phyloP scores from a whole-genome alignment of 2,329 filamentous ascomycete genomes.

The Xylariales sp. region DNA sequence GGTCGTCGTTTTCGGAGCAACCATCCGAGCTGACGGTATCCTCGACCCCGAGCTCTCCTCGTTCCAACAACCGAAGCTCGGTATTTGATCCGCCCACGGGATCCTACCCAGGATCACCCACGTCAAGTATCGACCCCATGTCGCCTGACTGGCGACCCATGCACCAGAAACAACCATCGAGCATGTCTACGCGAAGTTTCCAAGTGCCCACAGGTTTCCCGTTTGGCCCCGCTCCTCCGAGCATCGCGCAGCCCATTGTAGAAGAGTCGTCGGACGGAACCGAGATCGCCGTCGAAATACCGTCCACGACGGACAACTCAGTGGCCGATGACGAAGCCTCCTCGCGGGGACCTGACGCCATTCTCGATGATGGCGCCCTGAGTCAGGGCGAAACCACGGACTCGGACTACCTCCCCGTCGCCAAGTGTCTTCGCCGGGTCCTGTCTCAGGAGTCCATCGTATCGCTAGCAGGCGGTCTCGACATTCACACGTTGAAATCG shows the following conservation, averaged over 20 bases:
- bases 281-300: conserved; percentile 49
- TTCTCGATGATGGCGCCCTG: conserved; percentile 48
- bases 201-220: conserved; percentile 48
- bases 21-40: conserved; percentile 74
- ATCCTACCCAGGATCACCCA: conserved; percentile 81
- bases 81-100: conserved; percentile 83
- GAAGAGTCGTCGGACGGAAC: conserved; percentile 49
- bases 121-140: conserved; percentile 77
- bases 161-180: conserved; percentile 68
- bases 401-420: conserved; percentile 54
- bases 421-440: conserved; percentile 68
- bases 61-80: conserved; percentile 76
- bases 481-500: conserved; percentile 84
- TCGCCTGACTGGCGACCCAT: conserved; percentile 67
- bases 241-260: conserved; percentile 45
- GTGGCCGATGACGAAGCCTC: conserved; percentile 49
- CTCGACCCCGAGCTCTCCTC: conserved; percentile 84
- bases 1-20: conserved; percentile 71
- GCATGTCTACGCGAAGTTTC: conserved; percentile 65
- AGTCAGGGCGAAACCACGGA: conserved; percentile 42
- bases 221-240: conserved; percentile 38
- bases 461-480: conserved; percentile 86
- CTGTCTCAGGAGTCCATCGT: conserved; percentile 89
- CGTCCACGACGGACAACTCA: conserved; percentile 52
- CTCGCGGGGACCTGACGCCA: conserved; percentile 36